Evolutionary conservation across 208 protist genomes (phyloP).

Genomic region (Strigomonas culicis): DNA sequence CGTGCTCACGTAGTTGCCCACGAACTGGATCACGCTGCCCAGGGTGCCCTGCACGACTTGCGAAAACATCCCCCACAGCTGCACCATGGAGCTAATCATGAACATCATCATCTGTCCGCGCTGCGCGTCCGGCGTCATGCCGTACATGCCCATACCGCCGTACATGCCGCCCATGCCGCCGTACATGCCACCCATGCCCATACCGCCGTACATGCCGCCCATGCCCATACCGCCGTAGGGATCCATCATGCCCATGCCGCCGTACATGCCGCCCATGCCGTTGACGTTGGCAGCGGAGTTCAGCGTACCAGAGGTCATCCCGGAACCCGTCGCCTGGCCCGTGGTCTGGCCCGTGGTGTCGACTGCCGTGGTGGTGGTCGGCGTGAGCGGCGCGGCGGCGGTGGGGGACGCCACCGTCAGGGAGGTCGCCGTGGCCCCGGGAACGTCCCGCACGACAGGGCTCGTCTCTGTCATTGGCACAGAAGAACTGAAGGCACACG

Average conservation of each 20-base stretch:
- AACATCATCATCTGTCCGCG: conserved; percentile 89
- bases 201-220: conserved; percentile 36
- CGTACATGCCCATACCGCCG: conserved; percentile 56
- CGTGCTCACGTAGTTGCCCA: conserved; percentile 77
- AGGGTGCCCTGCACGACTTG: conserved; percentile 84
- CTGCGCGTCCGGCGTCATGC: conserved; percentile 82
- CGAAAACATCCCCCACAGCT: conserved; percentile 84
- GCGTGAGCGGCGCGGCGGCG: background rate
- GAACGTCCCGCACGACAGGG: background rate
- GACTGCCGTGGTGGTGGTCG: background rate
- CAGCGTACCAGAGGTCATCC: background rate
- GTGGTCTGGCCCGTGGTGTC: background rate
- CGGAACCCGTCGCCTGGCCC: background rate
- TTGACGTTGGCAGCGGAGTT: conserved; percentile 12
- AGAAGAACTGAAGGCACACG: background rate
- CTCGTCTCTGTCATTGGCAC: background rate
- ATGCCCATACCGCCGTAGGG: conserved; percentile 26
- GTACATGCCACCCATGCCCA: conserved; percentile 46
- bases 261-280: conserved; percentile 19
- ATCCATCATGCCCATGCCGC: conserved; percentile 32
- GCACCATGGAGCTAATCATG: conserved; percentile 77
- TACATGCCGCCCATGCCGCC: conserved; percentile 47
- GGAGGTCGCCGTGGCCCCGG: background rate
- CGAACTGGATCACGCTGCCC: conserved; percentile 76
- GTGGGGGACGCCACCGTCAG: background rate